phyloP scores from a whole-genome alignment of 2,329 filamentous ascomycete species.

The Fusarium torreyae region DNA sequence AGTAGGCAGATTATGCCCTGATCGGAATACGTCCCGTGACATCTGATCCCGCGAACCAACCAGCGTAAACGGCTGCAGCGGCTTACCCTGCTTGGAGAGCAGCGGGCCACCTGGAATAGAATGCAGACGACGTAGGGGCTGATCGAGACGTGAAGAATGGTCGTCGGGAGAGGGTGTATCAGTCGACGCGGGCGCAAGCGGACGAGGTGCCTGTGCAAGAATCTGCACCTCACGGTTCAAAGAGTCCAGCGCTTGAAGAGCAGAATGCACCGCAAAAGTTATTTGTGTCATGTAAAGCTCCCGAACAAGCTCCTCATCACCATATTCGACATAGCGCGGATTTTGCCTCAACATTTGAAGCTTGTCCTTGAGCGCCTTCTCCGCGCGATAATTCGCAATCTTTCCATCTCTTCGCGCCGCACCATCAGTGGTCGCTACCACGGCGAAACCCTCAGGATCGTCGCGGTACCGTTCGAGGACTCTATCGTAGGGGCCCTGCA shows the following conservation, averaged over 20 bases:
- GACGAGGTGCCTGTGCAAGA: slow-evolving; percentile 79
- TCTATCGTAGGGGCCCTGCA: slow-evolving; percentile 75
- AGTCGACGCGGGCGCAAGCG: slow-evolving; percentile 61
- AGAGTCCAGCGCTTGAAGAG: slow-evolving; percentile 90
- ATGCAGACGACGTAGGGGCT: slow-evolving; percentile 67
- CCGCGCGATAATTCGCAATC: slow-evolving; percentile 86
- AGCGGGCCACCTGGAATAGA: slow-evolving; percentile 76
- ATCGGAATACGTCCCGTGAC: slow-evolving; percentile 85
- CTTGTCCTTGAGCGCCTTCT: slow-evolving; percentile 87
- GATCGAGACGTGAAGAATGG: slow-evolving; percentile 80
- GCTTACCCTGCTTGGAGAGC: slow-evolving; percentile 83
- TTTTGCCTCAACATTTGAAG: slow-evolving; percentile 72
- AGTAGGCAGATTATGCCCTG: slow-evolving; percentile 93
- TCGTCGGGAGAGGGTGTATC: slow-evolving; percentile 63
- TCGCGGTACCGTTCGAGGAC: slow-evolving; percentile 82
- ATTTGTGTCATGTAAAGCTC: slow-evolving; percentile 84
- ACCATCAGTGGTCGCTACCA: slow-evolving; percentile 74
- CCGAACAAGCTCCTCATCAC: slow-evolving; percentile 88
- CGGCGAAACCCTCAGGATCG: slow-evolving; percentile 79
- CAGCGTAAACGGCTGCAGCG: slow-evolving; percentile 91
- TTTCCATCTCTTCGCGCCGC: slow-evolving; percentile 84
- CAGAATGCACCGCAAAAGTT: slow-evolving; percentile 79
- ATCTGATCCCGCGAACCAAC: slow-evolving; percentile 83
- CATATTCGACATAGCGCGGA: slow-evolving; percentile 69
- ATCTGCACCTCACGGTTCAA: slow-evolving; percentile 89